Percentiles rank a stretch among this genome's conserved stretches.
Conservation (phyloP, 371 early-diverging fungal genomes). For the Basidiobolus meristosporus region DNA sequence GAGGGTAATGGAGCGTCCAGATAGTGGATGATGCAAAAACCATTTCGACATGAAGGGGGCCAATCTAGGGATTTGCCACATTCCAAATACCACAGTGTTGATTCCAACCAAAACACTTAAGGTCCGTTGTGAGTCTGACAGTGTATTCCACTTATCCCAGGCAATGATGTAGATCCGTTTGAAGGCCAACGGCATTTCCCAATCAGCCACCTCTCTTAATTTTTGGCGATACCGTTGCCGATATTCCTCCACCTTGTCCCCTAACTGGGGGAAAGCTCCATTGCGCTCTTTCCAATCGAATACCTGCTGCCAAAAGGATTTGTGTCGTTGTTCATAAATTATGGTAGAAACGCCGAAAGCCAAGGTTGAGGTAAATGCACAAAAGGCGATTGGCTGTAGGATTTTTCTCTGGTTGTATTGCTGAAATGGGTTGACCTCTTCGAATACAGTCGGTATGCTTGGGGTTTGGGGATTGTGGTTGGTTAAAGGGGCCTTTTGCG, state of each 20-base stretch:
- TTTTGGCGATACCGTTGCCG: not conserved
- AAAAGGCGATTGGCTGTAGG: not conserved
- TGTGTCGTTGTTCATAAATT: constrained; percentile 1
- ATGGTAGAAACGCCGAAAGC: not conserved
- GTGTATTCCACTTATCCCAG: constrained; percentile 11
- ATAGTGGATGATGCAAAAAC: constrained; percentile 48
- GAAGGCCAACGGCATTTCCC: constrained; percentile 15
- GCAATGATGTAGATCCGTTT: constrained; percentile 18
- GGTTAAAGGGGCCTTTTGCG: too few species aligned
- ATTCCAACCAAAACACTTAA: constrained; percentile 35
- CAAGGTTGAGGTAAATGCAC: not conserved
- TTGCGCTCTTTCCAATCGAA: not conserved
- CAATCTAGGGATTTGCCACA: constrained; percentile 43
- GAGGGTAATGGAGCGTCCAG: constrained; percentile 35
- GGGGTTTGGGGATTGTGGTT: too few species aligned
- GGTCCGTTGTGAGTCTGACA: constrained; percentile 19
- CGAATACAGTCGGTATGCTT: too few species aligned
- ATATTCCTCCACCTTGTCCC: not conserved
- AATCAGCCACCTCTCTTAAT: not conserved
- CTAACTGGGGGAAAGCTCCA: not conserved
- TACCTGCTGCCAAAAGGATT: constrained; percentile 1
- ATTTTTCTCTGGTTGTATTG: too few species aligned
- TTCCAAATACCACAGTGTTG: constrained; percentile 42
- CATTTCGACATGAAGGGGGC: constrained; percentile 37
- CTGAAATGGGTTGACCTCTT: too few species aligned